Evolutionary conservation across 768 basidiomycete genomes (phyloP).

Genomic region (Collybiopsis confluens): DNA sequence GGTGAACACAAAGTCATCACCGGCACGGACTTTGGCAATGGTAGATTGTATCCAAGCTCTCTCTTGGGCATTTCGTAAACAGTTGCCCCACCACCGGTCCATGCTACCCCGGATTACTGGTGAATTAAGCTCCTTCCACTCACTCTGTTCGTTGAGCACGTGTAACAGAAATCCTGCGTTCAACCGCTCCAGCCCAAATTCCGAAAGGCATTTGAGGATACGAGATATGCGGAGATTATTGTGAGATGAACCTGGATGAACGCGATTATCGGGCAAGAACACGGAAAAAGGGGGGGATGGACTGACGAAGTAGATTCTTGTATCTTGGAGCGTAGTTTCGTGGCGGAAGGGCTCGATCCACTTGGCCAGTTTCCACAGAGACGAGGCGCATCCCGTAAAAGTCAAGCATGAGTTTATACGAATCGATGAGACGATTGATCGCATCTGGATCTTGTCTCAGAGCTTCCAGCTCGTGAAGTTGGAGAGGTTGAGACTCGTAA

Average conservation of each 20-base stretch:
- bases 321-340: slow-evolving; percentile 53
- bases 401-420: slow-evolving; percentile 73
- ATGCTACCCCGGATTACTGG: slow-evolving; percentile 51
- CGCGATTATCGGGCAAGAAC: not conserved
- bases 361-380: slow-evolving; percentile 51
- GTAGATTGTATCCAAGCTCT: slow-evolving; percentile 49
- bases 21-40: slow-evolving; percentile 46
- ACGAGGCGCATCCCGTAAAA: slow-evolving; percentile 76
- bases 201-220: slow-evolving; percentile 71
- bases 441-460: slow-evolving; percentile 51
- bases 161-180: slow-evolving; percentile 68
- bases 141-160: slow-evolving; percentile 66
- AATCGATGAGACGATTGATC: slow-evolving; percentile 46
- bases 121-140: slow-evolving; percentile 47
- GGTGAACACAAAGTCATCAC: slow-evolving; percentile 45
- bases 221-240: slow-evolving; percentile 76
- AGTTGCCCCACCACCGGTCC: slow-evolving; percentile 79
- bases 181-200: slow-evolving; percentile 60
- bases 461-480: slow-evolving; percentile 54
- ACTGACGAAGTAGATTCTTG: slow-evolving; percentile 63
- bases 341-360: slow-evolving; percentile 47
- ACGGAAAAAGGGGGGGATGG: not conserved
- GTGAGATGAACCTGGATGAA: slow-evolving; percentile 52
- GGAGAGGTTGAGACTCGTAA: slow-evolving; percentile 59
- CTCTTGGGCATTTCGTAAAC: slow-evolving; percentile 58